Percentiles rank a stretch among this genome's conserved stretches.
Conservation (phyloP, 352 stramenopile species). For the Phytophthora meadii region DNA sequence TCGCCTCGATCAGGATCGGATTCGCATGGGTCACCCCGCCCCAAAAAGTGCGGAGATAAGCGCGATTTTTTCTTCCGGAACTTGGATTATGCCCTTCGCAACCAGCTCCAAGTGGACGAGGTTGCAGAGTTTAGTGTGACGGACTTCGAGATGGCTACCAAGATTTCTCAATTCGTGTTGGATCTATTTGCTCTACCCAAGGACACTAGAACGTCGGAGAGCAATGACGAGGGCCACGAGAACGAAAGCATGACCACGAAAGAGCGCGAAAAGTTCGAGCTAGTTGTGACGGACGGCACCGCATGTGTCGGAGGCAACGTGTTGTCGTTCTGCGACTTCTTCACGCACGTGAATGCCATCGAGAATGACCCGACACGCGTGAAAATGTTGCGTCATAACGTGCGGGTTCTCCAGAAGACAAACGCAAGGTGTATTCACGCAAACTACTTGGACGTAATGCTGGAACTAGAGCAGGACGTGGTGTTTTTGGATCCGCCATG, state of each 20-base stretch:
- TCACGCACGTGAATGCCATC: conserved; percentile 77
- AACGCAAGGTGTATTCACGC: conserved; percentile 68
- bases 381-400: conserved; percentile 80
- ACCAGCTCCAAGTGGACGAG: conserved; percentile 76
- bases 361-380: conserved; percentile 70
- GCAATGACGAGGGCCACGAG: conserved; percentile 22
- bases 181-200: conserved; percentile 42
- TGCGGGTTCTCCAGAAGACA: conserved; percentile 62
- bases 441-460: conserved; percentile 78
- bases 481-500: conserved; percentile 87
- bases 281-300: conserved; percentile 80
- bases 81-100: conserved; percentile 70
- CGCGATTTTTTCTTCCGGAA: conserved; percentile 88
- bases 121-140: conserved; percentile 84
- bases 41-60: conserved; percentile 78
- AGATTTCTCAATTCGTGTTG: conserved; percentile 73
- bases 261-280: conserved; percentile 43
- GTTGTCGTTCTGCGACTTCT: conserved; percentile 82
- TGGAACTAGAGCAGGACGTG: conserved; percentile 75
- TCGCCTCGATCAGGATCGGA: conserved; percentile 31
- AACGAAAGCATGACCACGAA: conserved; percentile 6
- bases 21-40: conserved; percentile 28
- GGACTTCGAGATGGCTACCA: conserved; percentile 79
- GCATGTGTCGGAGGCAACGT: conserved; percentile 84
- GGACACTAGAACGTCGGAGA: conserved; percentile 18